Conservation (phyloP, 768 basidiomycete genomes). For the Bullera alba region DNA sequence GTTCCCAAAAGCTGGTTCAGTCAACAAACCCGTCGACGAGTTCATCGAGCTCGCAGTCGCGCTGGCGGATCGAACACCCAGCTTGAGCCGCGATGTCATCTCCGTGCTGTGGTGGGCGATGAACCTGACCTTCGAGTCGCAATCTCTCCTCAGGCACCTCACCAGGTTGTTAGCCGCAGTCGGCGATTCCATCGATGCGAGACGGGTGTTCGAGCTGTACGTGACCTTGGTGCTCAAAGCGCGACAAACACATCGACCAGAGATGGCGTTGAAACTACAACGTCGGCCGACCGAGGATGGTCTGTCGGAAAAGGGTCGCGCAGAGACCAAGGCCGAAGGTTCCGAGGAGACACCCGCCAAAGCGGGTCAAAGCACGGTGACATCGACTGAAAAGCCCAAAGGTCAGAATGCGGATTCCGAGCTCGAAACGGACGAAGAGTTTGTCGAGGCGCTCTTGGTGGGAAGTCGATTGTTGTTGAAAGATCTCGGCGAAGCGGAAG, state of each 20-base stretch:
- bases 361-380: not conserved
- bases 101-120: slow-evolving; percentile 91
- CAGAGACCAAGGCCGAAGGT: not conserved
- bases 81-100: slow-evolving; percentile 14
- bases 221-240: slow-evolving; percentile 77
- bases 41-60: slow-evolving; percentile 56
- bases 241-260: slow-evolving; percentile 54
- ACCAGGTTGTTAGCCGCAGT: slow-evolving; percentile 63
- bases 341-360: slow-evolving; percentile 4
- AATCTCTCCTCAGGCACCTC: slow-evolving; percentile 76
- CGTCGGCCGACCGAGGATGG: slow-evolving; percentile 27
- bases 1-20: slow-evolving; percentile 76
- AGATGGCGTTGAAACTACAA: slow-evolving; percentile 40
- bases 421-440: slow-evolving; percentile 61
- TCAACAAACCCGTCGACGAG: slow-evolving; percentile 70
- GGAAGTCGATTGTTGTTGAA: slow-evolving; percentile 71
- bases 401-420: slow-evolving; percentile 42
- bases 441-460: slow-evolving; percentile 69
- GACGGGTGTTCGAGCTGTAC: slow-evolving; percentile 71
- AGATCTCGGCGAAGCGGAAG: slow-evolving; percentile 54
- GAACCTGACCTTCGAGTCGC: slow-evolving; percentile 86
- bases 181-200: slow-evolving; percentile 42
- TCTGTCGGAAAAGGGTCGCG: slow-evolving; percentile 13
- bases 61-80: slow-evolving; percentile 10
- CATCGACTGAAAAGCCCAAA: slow-evolving; percentile 5